These are phyloP conservation scores for Penicillium chermesinum DNA, from an alignment of 495 filamentous ascomycete genomes.

Conservation along the genomic window DNA sequence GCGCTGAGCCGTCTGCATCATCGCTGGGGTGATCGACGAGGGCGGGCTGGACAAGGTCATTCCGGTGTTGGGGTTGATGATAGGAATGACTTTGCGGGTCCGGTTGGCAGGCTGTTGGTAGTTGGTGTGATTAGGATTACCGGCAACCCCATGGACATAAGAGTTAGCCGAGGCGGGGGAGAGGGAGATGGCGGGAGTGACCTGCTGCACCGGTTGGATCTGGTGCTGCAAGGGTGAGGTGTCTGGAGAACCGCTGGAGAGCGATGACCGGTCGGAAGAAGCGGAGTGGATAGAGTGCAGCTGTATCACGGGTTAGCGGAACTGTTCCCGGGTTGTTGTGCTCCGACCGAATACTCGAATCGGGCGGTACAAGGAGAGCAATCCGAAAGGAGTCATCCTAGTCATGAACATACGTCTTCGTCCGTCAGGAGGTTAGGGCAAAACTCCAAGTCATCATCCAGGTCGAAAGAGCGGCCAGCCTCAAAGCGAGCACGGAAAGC, in stretches of 20 bases:
- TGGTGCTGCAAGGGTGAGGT: constrained; percentile 81
- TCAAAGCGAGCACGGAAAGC: constrained; percentile 83
- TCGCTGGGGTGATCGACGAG: constrained; percentile 76
- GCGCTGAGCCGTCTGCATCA: constrained; percentile 70
- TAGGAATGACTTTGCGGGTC: constrained; percentile 93
- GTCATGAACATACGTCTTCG: constrained; percentile 74
- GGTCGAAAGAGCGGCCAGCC: constrained; percentile 88
- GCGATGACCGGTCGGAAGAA: constrained; percentile 84
- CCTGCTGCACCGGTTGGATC: constrained; percentile 67
- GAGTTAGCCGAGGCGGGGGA: constrained; percentile 63
- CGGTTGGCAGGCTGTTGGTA: constrained; percentile 83
- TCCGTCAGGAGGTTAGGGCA: constrained; percentile 91
- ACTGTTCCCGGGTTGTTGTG: background rate
- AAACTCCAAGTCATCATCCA: constrained; percentile 96
- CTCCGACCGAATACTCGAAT: background rate
- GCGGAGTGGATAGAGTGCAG: constrained; percentile 83
- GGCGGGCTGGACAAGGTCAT: constrained; percentile 86
- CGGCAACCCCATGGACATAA: constrained; percentile 57
- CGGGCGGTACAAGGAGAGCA: background rate
- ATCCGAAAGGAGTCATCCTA: background rate
- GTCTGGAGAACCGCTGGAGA: constrained; percentile 90
- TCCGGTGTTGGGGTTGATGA: constrained; percentile 93
- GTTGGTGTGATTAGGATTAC: constrained; percentile 58
- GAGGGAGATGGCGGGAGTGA: constrained; percentile 73
- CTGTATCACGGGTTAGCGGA: constrained; percentile 37